A percentile compares a stretch with the other conserved stretches of the same genome.
phyloP scores from a whole-genome alignment of 441 rosid genomes.

The Theobroma grandiflorum region DNA sequence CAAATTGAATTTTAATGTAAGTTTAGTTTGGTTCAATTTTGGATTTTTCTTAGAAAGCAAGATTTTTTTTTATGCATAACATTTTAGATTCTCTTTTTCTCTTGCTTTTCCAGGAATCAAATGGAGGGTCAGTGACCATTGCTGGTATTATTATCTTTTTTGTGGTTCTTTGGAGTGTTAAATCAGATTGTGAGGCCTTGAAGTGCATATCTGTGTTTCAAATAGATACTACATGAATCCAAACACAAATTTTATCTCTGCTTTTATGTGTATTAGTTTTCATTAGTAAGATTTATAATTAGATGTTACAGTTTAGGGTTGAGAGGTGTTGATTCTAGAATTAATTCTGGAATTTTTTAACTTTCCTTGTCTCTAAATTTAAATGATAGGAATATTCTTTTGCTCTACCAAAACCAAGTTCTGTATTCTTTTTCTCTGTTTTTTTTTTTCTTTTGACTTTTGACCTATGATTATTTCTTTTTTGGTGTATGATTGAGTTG shows the following conservation, averaged over 20 bases:
- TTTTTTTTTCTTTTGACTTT: slow-evolving; percentile 5
- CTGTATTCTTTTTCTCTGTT: background rate
- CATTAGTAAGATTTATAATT: background rate
- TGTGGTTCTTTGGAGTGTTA: background rate
- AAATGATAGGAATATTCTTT: slow-evolving; percentile 12
- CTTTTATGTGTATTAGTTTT: background rate
- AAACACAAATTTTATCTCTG: background rate
- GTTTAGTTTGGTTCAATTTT: slow-evolving; percentile 13
- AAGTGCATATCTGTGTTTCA: slow-evolving; percentile 12
- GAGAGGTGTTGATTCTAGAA: background rate
- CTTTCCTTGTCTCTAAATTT: slow-evolving; percentile 13
- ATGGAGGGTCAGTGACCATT: slow-evolving; percentile 3
- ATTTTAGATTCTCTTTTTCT: slow-evolving; percentile 15
- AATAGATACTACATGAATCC: background rate
- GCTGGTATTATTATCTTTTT: background rate
- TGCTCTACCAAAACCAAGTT: background rate
- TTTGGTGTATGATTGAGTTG: slow-evolving; percentile 37
- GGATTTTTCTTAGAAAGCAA: slow-evolving; percentile 4
- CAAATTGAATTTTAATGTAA: background rate
- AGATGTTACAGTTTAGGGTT: background rate
- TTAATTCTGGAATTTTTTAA: background rate
- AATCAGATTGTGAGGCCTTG: background rate
- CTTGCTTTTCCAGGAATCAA: slow-evolving; percentile 18
- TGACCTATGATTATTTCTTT: slow-evolving; percentile 8
- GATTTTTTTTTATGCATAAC: background rate